These are phyloP conservation scores for Moricandia moricandioides DNA, from an alignment of 345 rosid genomes.

Conservation along the genomic window DNA sequence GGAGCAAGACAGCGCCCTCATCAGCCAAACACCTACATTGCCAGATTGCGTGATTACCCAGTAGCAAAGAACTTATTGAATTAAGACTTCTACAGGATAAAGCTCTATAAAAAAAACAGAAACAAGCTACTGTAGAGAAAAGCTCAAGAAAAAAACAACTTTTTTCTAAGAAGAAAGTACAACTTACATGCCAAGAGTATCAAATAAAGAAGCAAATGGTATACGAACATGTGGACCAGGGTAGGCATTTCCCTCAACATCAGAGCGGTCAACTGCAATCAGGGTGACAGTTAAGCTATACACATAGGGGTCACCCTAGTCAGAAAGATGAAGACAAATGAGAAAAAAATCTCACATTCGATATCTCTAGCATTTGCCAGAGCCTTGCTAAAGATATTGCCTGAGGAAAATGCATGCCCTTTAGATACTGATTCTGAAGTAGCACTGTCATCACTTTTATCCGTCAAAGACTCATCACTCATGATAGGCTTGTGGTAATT, in stretches of 20 bases:
- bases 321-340: background rate
- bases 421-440: slow-evolving; percentile 60
- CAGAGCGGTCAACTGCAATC: slow-evolving; percentile 78
- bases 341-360: slow-evolving; percentile 58
- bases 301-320: background rate
- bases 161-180: slow-evolving; percentile 6
- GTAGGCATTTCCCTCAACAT: slow-evolving; percentile 69
- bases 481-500: slow-evolving; percentile 67
- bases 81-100: background rate
- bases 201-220: slow-evolving; percentile 87
- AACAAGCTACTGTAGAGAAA: background rate
- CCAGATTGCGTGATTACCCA: slow-evolving; percentile 20
- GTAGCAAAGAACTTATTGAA: background rate
- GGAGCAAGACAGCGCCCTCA: slow-evolving; percentile 84
- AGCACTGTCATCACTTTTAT: slow-evolving; percentile 62
- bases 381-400: slow-evolving; percentile 81
- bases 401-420: slow-evolving; percentile 49
- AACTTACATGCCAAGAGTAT: slow-evolving; percentile 90
- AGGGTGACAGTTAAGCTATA: slow-evolving; percentile 13
- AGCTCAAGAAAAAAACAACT: slow-evolving; percentile 30
- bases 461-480: slow-evolving; percentile 55
- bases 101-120: slow-evolving; percentile 10
- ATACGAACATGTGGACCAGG: slow-evolving; percentile 62
- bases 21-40: slow-evolving; percentile 82
- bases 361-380: slow-evolving; percentile 82